Evolutionary conservation across 1,139 yeast genomes (phyloP).

Genomic region (Hyphopichia fennica): DNA sequence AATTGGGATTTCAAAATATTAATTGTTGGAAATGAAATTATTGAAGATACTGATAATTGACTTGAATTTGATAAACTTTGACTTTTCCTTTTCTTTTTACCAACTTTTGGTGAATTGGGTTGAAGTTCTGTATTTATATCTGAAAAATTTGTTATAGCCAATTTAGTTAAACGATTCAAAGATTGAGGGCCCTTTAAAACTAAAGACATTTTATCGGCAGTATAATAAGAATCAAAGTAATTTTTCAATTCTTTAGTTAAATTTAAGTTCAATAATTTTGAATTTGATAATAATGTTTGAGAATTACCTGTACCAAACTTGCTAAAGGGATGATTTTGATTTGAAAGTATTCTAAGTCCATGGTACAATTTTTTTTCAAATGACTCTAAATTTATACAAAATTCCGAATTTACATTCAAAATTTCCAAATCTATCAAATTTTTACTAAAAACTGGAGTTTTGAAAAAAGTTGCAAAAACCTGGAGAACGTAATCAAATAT

Average conservation of each 20-base stretch:
- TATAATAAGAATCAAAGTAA: constrained; percentile 31
- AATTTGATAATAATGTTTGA: constrained; percentile 24
- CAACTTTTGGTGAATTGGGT: neutral
- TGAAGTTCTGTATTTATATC: constrained; percentile 16
- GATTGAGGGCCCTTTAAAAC: constrained; percentile 68
- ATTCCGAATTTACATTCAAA: constrained; percentile 64
- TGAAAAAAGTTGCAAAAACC: constrained; percentile 54
- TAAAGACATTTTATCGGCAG: constrained; percentile 47
- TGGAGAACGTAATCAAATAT: constrained; percentile 45
- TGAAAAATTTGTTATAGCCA: constrained; percentile 45
- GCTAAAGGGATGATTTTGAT: constrained; percentile 39
- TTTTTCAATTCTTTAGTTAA: constrained; percentile 19
- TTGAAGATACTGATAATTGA: too few species aligned
- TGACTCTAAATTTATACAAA: constrained; percentile 46
- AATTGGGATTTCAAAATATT: neutral
- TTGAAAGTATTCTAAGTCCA: constrained; percentile 53
- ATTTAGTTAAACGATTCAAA: constrained; percentile 51
- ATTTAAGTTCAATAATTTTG: constrained; percentile 14
- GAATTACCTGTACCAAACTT: constrained; percentile 49
- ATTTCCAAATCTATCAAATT: constrained; percentile 49
- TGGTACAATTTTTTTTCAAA: constrained; percentile 53
- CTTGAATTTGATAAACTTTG: neutral
- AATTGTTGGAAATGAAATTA: too few species aligned
- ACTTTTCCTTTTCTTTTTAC: neutral
- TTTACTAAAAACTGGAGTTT: constrained; percentile 49